These are phyloP conservation scores for Chalara sp. DNA, from an alignment of 2,329 filamentous ascomycete genomes.

Conservation along the genomic window DNA sequence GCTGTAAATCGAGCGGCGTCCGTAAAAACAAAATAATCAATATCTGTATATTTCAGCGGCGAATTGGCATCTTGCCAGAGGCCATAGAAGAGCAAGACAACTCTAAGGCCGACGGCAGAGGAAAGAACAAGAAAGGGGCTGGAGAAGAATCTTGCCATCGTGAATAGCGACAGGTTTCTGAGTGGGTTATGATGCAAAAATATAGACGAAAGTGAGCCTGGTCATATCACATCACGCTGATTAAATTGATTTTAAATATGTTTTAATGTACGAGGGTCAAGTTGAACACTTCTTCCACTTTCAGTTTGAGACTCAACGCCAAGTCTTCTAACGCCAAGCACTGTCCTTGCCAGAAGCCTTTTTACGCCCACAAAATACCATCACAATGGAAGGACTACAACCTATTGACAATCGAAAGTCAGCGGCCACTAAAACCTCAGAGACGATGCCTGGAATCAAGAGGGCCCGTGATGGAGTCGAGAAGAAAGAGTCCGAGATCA, in stretches of 20 bases:
- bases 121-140: slow-evolving; percentile 44
- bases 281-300: too few species aligned
- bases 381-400: background rate
- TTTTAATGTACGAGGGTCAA: too few species aligned
- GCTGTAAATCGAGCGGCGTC: slow-evolving; percentile 77
- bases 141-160: slow-evolving; percentile 19
- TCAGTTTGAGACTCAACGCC: too few species aligned
- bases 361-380: too few species aligned
- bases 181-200: too few species aligned
- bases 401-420: background rate
- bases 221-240: too few species aligned
- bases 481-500: slow-evolving; percentile 18
- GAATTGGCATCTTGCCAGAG: slow-evolving; percentile 89
- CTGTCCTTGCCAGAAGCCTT: too few species aligned
- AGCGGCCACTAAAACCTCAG: background rate
- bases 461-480: slow-evolving; percentile 46
- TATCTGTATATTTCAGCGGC: slow-evolving; percentile 95
- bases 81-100: slow-evolving; percentile 75
- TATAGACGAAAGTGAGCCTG: too few species aligned
- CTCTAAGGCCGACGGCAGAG: slow-evolving; percentile 58
- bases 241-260: too few species aligned
- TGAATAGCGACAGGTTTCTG: background rate
- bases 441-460: slow-evolving; percentile 37
- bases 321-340: too few species aligned
- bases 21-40: slow-evolving; percentile 98